phyloP scores from a whole-genome alignment of 2,329 filamentous ascomycete species.

The Botrytis deweyae region DNA sequence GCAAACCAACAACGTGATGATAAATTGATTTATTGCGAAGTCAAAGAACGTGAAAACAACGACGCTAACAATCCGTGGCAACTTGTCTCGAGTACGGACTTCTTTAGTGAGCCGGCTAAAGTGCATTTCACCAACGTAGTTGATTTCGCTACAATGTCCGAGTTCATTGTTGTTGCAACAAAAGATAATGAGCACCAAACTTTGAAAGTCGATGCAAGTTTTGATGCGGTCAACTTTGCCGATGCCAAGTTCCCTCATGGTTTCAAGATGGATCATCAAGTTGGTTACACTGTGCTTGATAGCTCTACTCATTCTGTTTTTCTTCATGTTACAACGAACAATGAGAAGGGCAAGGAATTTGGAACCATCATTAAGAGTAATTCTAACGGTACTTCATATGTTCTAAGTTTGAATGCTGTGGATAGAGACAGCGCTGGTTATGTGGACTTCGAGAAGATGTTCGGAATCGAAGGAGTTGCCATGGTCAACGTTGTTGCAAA shows the following conservation, averaged over 20 bases:
- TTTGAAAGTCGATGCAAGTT: constrained; percentile 75
- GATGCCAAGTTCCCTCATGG: constrained; percentile 82
- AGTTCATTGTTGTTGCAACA: constrained; percentile 89
- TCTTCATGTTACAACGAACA: constrained; percentile 82
- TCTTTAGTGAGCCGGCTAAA: constrained; percentile 64
- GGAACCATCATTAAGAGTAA: constrained; percentile 97
- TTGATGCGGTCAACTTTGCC: constrained; percentile 82
- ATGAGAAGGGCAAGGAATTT: constrained; percentile 62
- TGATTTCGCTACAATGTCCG: constrained; percentile 90
- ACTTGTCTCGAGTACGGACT: constrained; percentile 76
- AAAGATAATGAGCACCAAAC: constrained; percentile 62
- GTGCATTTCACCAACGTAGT: constrained; percentile 69
- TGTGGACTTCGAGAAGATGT: constrained; percentile 96
- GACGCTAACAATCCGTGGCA: constrained; percentile 62
- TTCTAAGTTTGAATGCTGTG: constrained; percentile 76
- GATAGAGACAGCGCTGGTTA: constrained; percentile 76
- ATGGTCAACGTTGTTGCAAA: constrained; percentile 86
- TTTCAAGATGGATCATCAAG: constrained; percentile 74
- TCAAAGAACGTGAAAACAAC: constrained; percentile 62
- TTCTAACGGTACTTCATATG: constrained; percentile 95
- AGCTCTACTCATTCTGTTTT: constrained; percentile 95
- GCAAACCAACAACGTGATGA: constrained; percentile 53
- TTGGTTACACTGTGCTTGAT: constrained; percentile 88
- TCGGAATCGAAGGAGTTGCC: constrained; percentile 84
- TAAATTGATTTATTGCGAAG: constrained; percentile 56